Evolutionary conservation across 2,329 filamentous ascomycete genomes (phyloP).

Genomic region (Pseudocercospora vitis): DNA sequence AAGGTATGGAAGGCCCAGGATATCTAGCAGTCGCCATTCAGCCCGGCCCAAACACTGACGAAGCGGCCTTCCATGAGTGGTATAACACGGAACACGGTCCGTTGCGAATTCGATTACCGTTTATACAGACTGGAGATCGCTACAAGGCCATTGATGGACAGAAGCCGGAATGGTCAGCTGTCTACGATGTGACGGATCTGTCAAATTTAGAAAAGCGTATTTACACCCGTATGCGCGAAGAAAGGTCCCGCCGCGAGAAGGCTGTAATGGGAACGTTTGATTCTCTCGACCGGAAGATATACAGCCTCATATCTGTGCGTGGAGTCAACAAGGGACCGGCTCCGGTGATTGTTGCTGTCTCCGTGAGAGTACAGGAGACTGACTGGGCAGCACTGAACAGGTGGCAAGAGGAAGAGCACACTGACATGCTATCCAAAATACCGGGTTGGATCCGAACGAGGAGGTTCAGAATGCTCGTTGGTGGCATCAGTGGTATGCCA

Average conservation of each 20-base stretch:
- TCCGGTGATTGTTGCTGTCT: slow-evolving; percentile 30
- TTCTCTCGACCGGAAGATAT: slow-evolving; percentile 69
- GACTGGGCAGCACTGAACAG: slow-evolving; percentile 62
- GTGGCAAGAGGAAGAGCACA: slow-evolving; percentile 77
- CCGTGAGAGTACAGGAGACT: slow-evolving; percentile 45
- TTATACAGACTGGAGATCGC: slow-evolving; percentile 74
- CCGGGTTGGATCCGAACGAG: slow-evolving; percentile 77
- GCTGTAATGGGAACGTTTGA: slow-evolving; percentile 62
- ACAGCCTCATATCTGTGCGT: slow-evolving; percentile 60
- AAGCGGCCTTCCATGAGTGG: slow-evolving; percentile 81
- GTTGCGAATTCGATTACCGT: slow-evolving; percentile 71
- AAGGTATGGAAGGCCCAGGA: slow-evolving; percentile 54
- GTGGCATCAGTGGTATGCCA: slow-evolving; percentile 52
- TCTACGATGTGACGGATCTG: slow-evolving; percentile 80
- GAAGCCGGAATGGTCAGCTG: slow-evolving; percentile 70
- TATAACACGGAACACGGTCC: slow-evolving; percentile 94
- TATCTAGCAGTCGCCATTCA: slow-evolving; percentile 87
- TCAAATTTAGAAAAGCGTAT: slow-evolving; percentile 66
- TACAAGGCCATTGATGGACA: slow-evolving; percentile 67
- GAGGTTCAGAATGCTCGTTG: slow-evolving; percentile 64
- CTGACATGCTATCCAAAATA: slow-evolving; percentile 68
- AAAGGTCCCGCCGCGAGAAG: slow-evolving; percentile 46
- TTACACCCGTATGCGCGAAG: slow-evolving; percentile 67
- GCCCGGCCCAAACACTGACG: slow-evolving; percentile 64
- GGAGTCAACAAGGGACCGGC: slow-evolving; percentile 34